Evolutionary conservation across 2,329 filamentous ascomycete genomes (phyloP).

Genomic region (Talaromyces funiculosus): DNA sequence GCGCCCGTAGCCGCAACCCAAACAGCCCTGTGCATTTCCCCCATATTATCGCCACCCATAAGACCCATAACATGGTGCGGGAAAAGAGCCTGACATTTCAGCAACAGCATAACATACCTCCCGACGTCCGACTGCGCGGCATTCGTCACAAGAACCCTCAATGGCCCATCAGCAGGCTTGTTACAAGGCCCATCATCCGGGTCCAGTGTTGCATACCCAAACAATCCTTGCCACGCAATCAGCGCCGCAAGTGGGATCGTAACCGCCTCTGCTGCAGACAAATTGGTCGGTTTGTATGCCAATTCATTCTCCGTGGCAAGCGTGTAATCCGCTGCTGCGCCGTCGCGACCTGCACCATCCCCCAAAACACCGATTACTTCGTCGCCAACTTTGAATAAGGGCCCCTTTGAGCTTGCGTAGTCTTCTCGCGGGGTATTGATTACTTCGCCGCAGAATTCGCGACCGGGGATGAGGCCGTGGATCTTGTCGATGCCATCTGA

Average conservation of each 20-base stretch:
- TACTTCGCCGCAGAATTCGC: conserved; percentile 38
- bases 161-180: conserved; percentile 15
- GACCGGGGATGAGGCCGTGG: conserved; percentile 31
- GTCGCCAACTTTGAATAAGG: conserved; percentile 38
- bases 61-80: conserved; percentile 13
- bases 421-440: conserved; percentile 31
- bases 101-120: conserved; percentile 32
- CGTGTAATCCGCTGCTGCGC: conserved; percentile 38
- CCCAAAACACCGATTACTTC: conserved; percentile 36
- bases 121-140: conserved; percentile 33
- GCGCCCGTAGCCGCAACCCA: conserved; percentile 37
- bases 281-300: conserved; percentile 33
- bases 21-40: conserved; percentile 10
- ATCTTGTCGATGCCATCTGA: conserved; percentile 21
- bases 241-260: conserved; percentile 35
- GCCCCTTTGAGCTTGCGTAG: conserved; percentile 25
- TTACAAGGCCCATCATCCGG: conserved; percentile 17
- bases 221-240: conserved; percentile 40
- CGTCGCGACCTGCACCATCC: conserved; percentile 28
- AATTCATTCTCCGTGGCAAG: conserved; percentile 36
- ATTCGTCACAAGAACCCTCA: conserved; percentile 37
- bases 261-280: conserved; percentile 30
- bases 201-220: conserved; percentile 31
- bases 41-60: conserved; percentile 1
- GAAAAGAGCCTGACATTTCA: conserved; percentile 32